A percentile compares a stretch with the other conserved stretches of the same genome.
Evolutionary conservation across 148 eudicot genomes (phyloP).

Genomic region (Spergularia marina): DNA sequence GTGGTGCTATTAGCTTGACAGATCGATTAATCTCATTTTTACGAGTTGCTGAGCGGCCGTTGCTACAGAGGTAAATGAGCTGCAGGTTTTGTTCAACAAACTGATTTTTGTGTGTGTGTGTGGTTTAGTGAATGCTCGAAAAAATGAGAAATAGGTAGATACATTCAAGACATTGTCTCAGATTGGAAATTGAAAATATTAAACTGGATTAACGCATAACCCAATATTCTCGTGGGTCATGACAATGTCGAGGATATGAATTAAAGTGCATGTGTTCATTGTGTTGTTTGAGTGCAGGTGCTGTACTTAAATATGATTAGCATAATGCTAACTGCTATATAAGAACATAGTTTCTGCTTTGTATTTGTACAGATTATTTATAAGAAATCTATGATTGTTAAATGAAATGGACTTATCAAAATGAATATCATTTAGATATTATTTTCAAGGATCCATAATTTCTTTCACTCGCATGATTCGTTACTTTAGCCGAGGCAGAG

Average conservation of each 20-base stretch:
- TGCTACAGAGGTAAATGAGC: conserved; percentile 64
- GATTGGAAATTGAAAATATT: neutral
- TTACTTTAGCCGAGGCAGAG: no score
- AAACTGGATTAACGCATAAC: neutral
- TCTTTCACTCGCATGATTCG: no score
- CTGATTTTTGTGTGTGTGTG: neutral
- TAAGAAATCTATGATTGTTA: neutral
- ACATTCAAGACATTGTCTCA: neutral
- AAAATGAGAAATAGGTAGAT: neutral
- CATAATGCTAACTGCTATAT: no score
- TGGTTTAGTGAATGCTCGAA: neutral
- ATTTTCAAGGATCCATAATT: no score
- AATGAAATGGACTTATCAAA: neutral
- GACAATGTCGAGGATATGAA: neutral
- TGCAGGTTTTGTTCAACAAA: neutral
- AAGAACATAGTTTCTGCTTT: neutral
- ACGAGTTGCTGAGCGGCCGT: conserved; percentile 75
- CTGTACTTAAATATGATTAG: neutral
- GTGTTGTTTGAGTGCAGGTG: neutral
- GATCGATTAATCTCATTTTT: conserved; percentile 68
- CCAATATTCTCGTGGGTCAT: neutral
- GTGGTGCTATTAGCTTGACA: conserved; percentile 97
- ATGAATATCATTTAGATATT: no score
- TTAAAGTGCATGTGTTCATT: neutral
- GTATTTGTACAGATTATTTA: neutral